Base-by-base conservation (phyloP, 495 filamentous ascomycete genomes). In the Penicillium salamii region DNA sequence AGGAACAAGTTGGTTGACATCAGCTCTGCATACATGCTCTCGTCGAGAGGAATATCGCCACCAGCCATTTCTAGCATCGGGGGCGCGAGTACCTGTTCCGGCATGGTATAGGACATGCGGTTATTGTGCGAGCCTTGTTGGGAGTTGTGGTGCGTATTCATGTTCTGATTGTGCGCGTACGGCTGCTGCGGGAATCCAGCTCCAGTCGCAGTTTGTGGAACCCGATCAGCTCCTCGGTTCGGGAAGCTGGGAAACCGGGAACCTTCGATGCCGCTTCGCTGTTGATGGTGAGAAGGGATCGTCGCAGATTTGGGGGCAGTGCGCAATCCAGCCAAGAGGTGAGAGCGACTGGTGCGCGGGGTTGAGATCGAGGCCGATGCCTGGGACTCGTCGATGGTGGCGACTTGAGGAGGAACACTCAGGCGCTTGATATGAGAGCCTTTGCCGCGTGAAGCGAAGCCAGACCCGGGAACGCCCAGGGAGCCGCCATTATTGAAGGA, bases 311-410 rank as follows among this genome's bases (percentile, higher is more conserved):
- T 95, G 21, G 93, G 95, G 29, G 89, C 89, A 55, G 93, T 99
- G 58, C 93, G 83, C 45, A 99, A 78, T 34, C 92, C 91, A 41
- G 92, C 93, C 64, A 99, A 81, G 57, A 99, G 79, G 63, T 97
- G 92, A 53, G 89, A 92, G 51, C 93, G 90, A 68, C 90, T 96
- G 42, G 91, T 97, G 60, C 92, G 84, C 18, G 93, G 93, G 28
- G 91, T 96, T 7, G 89, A 48, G 54, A 73, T 42, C 18, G 68
- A 41, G 58, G 69, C 49, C 61, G 68, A 72, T 67, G 82, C 53
- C 77, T 78, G 59, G 53, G 67, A 63, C 78, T 90, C 80, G 79
- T 88, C 63, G 77, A 93, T 76, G 34, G 81, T 78, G 34, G 77
- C 75, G 49, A 85, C 75, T 58, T 78, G 79, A 34, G 82, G 76